These are phyloP conservation scores for Annulohypoxylon maeteangense DNA, from an alignment of 495 filamentous ascomycete genomes.

Conservation along the genomic window DNA sequence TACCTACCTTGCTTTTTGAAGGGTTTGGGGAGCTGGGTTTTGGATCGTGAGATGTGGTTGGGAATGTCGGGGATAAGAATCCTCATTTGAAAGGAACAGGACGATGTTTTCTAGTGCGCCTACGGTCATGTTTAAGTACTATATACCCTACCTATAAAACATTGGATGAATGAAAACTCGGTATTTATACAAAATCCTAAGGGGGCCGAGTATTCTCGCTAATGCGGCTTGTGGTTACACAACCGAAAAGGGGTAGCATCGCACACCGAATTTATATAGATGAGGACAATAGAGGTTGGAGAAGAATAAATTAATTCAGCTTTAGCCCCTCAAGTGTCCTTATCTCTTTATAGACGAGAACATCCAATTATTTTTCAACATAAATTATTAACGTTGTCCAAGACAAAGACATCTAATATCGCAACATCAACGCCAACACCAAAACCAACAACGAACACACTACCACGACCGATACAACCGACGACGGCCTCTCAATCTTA, in stretches of 20 bases:
- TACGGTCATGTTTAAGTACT: no score
- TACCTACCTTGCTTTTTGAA: background rate
- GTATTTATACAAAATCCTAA: background rate
- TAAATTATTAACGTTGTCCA: background rate
- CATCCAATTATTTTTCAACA: background rate
- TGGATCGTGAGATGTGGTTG: background rate
- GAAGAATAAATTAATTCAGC: no score
- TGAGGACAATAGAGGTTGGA: background rate
- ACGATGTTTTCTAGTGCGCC: no score
- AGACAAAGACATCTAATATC: conserved; percentile 8
- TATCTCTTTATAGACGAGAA: no score
- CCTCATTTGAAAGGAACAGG: no score
- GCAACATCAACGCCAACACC: background rate
- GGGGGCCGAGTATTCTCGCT: background rate
- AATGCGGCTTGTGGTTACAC: background rate
- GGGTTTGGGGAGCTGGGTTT: background rate
- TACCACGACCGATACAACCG: background rate
- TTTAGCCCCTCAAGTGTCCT: no score
- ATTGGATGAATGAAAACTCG: background rate
- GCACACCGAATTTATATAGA: background rate
- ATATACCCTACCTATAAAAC: background rate
- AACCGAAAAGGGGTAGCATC: background rate
- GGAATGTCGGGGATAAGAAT: no score
- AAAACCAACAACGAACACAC: conserved; percentile 19
- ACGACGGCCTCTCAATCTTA: conserved; percentile 40